A percentile compares a stretch with the other conserved stretches of the same genome.
Evolutionary conservation across 331 rosid genomes (phyloP).

Genomic region (Rhamnella rubrinervis): DNA sequence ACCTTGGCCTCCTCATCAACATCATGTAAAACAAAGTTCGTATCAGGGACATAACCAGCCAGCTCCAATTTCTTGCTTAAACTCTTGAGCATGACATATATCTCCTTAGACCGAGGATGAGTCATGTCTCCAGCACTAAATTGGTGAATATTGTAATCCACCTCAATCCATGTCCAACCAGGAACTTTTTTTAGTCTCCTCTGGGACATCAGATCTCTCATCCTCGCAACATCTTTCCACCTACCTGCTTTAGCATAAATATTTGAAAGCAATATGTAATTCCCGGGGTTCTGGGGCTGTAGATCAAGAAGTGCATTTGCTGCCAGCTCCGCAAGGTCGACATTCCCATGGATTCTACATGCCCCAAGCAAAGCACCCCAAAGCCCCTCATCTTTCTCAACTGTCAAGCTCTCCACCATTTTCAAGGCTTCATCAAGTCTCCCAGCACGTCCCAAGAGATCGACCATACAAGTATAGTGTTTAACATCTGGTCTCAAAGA

Average conservation of each 20-base stretch:
- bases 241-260: conserved; percentile 43
- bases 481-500: conserved; percentile 39
- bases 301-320: conserved; percentile 38
- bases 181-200: conserved; percentile 58
- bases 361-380: conserved; percentile 56
- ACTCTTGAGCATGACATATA: conserved; percentile 27
- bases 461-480: conserved; percentile 50
- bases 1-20: conserved; percentile 42
- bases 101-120: conserved; percentile 37
- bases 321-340: conserved; percentile 43
- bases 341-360: conserved; percentile 38
- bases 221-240: conserved; percentile 42
- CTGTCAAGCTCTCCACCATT: conserved; percentile 33
- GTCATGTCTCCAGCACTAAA: conserved; percentile 48
- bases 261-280: conserved; percentile 49
- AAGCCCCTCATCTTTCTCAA: conserved; percentile 46
- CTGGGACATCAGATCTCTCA: conserved; percentile 32
- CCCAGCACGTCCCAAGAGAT: conserved; percentile 51
- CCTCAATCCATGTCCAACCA: conserved; percentile 80
- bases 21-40: conserved; percentile 41
- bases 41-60: conserved; percentile 37
- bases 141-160: conserved; percentile 45
- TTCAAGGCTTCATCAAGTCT: conserved; percentile 41
- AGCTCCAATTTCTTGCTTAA: conserved; percentile 29
- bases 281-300: conserved; percentile 42